Base-by-base conservation (phyloP, 306 rosid species). In the Pyrus bretschneideri region DNA sequence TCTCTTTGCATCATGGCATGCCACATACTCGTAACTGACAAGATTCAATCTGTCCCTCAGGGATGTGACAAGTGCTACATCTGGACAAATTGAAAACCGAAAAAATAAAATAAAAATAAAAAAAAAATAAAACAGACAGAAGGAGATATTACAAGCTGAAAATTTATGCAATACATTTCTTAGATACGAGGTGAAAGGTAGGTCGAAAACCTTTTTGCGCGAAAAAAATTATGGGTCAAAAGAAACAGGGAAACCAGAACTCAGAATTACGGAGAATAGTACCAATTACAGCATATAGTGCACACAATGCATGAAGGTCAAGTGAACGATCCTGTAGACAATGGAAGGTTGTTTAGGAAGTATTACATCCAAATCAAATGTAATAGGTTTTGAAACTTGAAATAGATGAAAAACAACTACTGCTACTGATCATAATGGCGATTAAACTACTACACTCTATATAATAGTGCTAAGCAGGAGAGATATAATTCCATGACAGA, bases 21-120 rank as follows among this genome's bases (percentile, higher is more conserved):
- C 97, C 73, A 92, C 97, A 82, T 81, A 88, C 83, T 92, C 97
- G 65, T 92, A 92, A 74, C 92, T 92, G 73, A 92, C 96, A 73
- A 92, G 96, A 87, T 92, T 88, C 97, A 31, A 4, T 31, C 35
- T 6, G 35, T 31, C 35, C 35, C 35, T 31, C 35, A 0, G 33
- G 33, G 33, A 31, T 31, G 4, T 31, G 1, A 31, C 33, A 0
- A 31, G 1, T 31, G 33, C 33, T 4, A 31, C 35, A 31, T 31
- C 35, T 31, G 35, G 35, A 31, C 35, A 31, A 31, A 31, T 31
- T 46, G 67, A 49, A 46, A 76, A 27, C 17, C 2, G 60, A 5
- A 33, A 33, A 60, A 60, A 42, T 23, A 17, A 30, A 29, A 29
- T 29, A 29, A 29, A 30, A 30, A 30, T 3, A 0, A 30, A 30